Evolutionary conservation across 148 eudicot genomes (phyloP).

Genomic region (Polygonum aviculare): DNA sequence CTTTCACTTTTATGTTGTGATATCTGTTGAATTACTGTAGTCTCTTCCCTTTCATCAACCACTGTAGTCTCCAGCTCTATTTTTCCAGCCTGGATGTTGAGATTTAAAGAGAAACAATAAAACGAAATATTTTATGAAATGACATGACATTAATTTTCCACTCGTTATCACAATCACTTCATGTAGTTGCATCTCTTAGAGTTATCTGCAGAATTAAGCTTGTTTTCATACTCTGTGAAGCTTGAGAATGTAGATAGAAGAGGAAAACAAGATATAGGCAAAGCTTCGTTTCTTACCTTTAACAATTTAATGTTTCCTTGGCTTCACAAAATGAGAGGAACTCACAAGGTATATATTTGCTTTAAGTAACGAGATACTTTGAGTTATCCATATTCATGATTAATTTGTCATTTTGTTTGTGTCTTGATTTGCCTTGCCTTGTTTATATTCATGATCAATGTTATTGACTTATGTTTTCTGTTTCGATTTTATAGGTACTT

Average conservation of each 20-base stretch:
- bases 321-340: too few relatives aligned
- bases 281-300: conserved; percentile 41
- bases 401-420: too few relatives aligned
- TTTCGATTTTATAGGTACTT: too few relatives aligned
- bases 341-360: too few relatives aligned
- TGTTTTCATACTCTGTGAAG: not conserved
- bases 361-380: too few relatives aligned
- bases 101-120: not conserved
- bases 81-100: conserved; percentile 10
- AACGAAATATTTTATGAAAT: not conserved
- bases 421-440: too few relatives aligned
- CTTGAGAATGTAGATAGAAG: not conserved
- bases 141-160: conserved; percentile 4
- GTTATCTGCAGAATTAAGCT: not conserved
- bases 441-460: too few relatives aligned
- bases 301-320: too few relatives aligned
- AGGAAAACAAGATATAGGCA: not conserved
- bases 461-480: too few relatives aligned
- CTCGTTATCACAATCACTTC: not conserved
- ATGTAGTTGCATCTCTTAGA: not conserved
- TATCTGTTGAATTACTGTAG: too few relatives aligned
- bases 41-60: conserved; percentile 54
- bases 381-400: too few relatives aligned
- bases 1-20: too few relatives aligned
- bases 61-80: conserved; percentile 12